Conservation (phyloP, 192 early-diverging fungal species). For the Gryganskiella cystojenkinii region DNA sequence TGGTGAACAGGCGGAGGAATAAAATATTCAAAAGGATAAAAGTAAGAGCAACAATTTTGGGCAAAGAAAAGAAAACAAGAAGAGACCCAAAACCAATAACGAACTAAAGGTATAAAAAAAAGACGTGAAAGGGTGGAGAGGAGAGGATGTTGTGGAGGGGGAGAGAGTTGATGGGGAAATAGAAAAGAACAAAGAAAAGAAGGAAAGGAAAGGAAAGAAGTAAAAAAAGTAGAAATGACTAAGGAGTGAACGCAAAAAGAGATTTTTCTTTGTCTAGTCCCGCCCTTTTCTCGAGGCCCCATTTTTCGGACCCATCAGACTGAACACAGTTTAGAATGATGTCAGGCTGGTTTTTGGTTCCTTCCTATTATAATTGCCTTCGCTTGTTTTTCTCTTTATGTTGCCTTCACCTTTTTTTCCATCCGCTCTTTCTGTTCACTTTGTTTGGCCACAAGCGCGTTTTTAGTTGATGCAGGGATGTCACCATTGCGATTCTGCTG, state of each 20-base stretch:
- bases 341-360: no score
- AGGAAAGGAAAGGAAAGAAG: neutral
- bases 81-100: no score
- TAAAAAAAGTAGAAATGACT: neutral
- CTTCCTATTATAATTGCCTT: no score
- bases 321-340: no score
- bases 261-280: no score
- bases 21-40: neutral
- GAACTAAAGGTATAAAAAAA: no score
- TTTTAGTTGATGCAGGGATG: neutral
- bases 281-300: no score
- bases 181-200: neutral
- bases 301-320: no score
- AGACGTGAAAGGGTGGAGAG: neutral
- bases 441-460: neutral
- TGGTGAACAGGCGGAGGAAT: constrained; percentile 2
- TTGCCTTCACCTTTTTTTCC: no score
- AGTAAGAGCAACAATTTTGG: neutral
- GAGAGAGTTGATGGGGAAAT: neutral
- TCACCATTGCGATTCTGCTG: no score
- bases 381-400: neutral
- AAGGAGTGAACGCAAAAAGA: constrained; percentile 2
- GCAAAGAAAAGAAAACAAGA: no score
- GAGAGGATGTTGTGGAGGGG: neutral
- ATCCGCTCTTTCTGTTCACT: neutral